A percentile compares a stretch with the other conserved stretches of the same genome.
These are phyloP conservation scores for Botrytis deweyae DNA, from an alignment of 2,329 filamentous ascomycete species.

Conservation along the genomic window DNA sequence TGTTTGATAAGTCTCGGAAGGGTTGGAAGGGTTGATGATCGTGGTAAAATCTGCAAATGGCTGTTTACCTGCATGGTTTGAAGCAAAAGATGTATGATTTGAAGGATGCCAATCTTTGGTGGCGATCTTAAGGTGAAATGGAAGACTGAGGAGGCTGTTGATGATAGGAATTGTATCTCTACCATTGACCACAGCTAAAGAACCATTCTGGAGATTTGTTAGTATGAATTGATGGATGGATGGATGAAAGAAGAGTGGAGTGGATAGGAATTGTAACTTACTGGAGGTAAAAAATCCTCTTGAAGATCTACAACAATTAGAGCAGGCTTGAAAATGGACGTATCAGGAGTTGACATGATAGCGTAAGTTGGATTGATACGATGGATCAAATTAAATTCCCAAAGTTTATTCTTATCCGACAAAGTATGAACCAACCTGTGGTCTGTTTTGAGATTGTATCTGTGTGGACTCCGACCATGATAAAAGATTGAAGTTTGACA, in stretches of 20 bases:
- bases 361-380: not conserved
- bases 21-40: conserved; percentile 66
- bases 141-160: conserved; percentile 70
- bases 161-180: conserved; percentile 68
- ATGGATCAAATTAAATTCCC: not conserved
- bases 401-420: conserved; percentile 5
- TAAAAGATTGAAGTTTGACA: not conserved
- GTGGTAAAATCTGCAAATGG: conserved; percentile 66
- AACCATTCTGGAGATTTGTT: conserved; percentile 60
- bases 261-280: conserved; percentile 47
- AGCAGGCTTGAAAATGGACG: conserved; percentile 49
- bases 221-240: not conserved
- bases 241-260: not conserved
- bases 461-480: not conserved
- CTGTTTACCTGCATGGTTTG: conserved; percentile 67
- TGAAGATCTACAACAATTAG: conserved; percentile 83
- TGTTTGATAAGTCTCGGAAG: conserved; percentile 61
- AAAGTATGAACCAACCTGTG: conserved; percentile 6
- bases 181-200: conserved; percentile 77
- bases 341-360: conserved; percentile 9
- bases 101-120: conserved; percentile 91
- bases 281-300: conserved; percentile 91
- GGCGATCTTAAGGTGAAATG: conserved; percentile 73
- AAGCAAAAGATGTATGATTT: conserved; percentile 84
- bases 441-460: not conserved